A percentile compares a stretch with the other conserved stretches of the same genome.
These are phyloP conservation scores for Xylaria castorea DNA, from an alignment of 495 filamentous ascomycete species.

Conservation along the genomic window DNA sequence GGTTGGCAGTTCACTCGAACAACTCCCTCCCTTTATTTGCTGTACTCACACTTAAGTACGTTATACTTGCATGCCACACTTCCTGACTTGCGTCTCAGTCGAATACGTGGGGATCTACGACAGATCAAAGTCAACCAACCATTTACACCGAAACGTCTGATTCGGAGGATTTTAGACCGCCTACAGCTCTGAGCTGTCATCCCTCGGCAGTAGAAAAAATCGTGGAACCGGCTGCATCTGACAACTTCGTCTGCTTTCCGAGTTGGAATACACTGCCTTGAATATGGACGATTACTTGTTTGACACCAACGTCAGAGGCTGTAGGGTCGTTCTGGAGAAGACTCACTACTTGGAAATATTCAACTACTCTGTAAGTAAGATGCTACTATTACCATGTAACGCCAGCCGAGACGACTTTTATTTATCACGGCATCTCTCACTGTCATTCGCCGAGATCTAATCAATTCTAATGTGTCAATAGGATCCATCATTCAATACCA, in stretches of 20 bases:
- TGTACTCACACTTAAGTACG: neutral
- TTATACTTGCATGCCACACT: slow-evolving; percentile 20
- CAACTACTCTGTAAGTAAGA: slow-evolving; percentile 57
- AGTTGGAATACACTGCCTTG: slow-evolving; percentile 7
- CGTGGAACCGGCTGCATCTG: neutral
- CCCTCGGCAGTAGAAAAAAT: slow-evolving; percentile 3
- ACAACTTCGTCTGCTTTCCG: neutral
- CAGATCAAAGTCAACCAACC: slow-evolving; percentile 9
- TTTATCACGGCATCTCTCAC: neutral
- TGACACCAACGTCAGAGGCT: slow-evolving; percentile 48
- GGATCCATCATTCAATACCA: slow-evolving; percentile 42
- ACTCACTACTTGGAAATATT: slow-evolving; percentile 62
- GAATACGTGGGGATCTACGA: slow-evolving; percentile 20
- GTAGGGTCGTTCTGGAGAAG: slow-evolving; percentile 50
- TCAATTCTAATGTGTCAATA: neutral
- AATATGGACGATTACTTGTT: slow-evolving; percentile 65
- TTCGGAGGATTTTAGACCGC: neutral
- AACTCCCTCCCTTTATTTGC: neutral
- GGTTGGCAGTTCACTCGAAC: slow-evolving; percentile 2
- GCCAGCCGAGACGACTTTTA: neutral
- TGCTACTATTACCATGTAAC: neutral
- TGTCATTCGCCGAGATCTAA: neutral
- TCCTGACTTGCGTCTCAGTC: slow-evolving; percentile 8
- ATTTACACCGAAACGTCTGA: neutral
- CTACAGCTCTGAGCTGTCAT: slow-evolving; percentile 21